Conservation (phyloP, 1,284 basidiomycete species). For the Ustilago crameri region DNA sequence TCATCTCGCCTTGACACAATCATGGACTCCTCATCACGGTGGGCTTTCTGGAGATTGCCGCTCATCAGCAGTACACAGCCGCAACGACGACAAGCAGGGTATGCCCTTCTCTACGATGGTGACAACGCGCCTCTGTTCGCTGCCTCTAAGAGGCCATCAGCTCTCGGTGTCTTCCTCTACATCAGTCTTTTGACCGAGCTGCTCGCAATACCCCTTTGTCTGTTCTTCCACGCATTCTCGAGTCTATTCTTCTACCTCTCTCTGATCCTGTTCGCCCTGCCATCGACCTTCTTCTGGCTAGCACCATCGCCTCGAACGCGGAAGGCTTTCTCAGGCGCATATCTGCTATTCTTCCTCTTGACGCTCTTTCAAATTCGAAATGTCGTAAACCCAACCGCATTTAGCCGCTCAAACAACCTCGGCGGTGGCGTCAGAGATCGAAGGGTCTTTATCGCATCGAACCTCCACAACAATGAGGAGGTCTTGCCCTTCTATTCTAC, state of each 20-base stretch:
- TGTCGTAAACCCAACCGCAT: conserved; percentile 2
- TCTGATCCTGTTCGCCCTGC: conserved; percentile 30
- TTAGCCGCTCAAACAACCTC: neutral
- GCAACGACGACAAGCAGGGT: too few species aligned
- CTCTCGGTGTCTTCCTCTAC: too few species aligned
- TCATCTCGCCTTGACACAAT: too few species aligned
- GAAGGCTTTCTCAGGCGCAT: too few species aligned
- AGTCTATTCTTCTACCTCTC: conserved; percentile 39
- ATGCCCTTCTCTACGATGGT: too few species aligned
- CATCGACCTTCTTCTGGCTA: conserved; percentile 18
- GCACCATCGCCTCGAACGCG: neutral
- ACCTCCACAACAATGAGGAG: conserved; percentile 57
- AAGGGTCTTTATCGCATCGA: conserved; percentile 54
- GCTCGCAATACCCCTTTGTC: conserved; percentile 5
- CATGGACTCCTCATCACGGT: too few species aligned
- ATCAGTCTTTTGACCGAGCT: too few species aligned
- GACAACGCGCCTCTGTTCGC: too few species aligned
- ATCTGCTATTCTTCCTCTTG: too few species aligned
- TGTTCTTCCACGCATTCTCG: conserved; percentile 38
- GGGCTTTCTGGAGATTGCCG: too few species aligned
- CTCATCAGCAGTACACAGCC: too few species aligned
- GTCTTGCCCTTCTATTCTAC: conserved; percentile 50
- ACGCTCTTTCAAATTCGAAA: conserved; percentile 13
- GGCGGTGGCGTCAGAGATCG: neutral
- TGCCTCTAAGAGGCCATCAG: too few species aligned